Evolutionary conservation across 1,284 basidiomycete genomes (phyloP).

Genomic region (Pseudomicrostroma phylloplanum): DNA sequence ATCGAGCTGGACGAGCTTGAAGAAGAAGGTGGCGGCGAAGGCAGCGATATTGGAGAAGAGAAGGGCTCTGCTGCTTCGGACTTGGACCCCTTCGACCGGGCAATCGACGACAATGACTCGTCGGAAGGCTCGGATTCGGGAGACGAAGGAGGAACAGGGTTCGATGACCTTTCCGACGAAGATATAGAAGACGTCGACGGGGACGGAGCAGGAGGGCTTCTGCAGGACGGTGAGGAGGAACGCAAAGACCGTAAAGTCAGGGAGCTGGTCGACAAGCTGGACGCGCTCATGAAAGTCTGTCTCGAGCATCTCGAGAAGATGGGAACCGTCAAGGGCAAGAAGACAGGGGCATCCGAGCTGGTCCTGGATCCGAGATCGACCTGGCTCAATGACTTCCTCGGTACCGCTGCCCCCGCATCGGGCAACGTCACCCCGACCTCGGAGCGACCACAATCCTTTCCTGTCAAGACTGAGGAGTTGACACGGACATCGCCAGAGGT

Average conservation of each 20-base stretch:
- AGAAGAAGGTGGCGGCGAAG: constrained; percentile 46
- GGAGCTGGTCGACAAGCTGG: constrained; percentile 82
- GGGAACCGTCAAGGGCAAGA: constrained; percentile 7
- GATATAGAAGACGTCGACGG: constrained; percentile 51
- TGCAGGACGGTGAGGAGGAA: constrained; percentile 22
- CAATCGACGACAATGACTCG: constrained; percentile 56
- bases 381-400: constrained; percentile 8
- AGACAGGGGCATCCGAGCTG: neutral
- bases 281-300: constrained; percentile 74
- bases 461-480: neutral
- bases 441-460: neutral
- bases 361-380: neutral
- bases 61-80: constrained; percentile 57
- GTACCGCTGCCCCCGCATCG: neutral
- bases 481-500: neutral
- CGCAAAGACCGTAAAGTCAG: constrained; percentile 56
- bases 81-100: constrained; percentile 73
- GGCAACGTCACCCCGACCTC: neutral
- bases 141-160: neutral
- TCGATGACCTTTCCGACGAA: constrained; percentile 57
- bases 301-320: constrained; percentile 70
- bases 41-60: constrained; percentile 60
- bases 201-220: neutral
- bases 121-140: constrained; percentile 21
- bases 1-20: constrained; percentile 89